Evolutionary conservation across 768 basidiomycete species (phyloP), one percentile per base, ranked within the genome.

Genomic region (Suillus cothurnatus): DNA sequence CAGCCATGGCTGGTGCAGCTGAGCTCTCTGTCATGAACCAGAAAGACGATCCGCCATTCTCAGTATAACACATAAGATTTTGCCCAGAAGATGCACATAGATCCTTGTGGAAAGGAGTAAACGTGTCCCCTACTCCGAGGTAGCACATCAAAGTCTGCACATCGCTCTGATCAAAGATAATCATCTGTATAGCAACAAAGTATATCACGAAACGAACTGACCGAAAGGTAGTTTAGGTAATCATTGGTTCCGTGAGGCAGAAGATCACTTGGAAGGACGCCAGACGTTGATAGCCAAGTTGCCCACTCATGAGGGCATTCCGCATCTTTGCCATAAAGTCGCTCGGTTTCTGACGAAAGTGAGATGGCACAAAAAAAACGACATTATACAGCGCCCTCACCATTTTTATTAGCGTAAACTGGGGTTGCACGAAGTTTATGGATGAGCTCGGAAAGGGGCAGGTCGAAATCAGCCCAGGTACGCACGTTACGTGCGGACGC

Each of bases 81-180:
- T 94, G 93, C 12, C 93, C 93, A 7, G 90, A 89, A 4, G 92
- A 93, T 1, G 86, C 92, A 70, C 93, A 95, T 0, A 89, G 82
- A 76, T 95, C 93, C 72, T 94, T 94, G 72, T 95, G 93, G 64
- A 86, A 90, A 1, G 93, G 89, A 0, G 93, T 95, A 73, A 86
- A 93, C 0, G 93, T 94, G 67, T 92, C 93, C 0, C 90, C 91
- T 63, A 90, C 81, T 8, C 93, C 93, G 7, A 93, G 76, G 70
- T 95, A 95, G 71, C 90, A 93, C 92, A 95, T 93, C 5, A 95
- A 77, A 0, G 92, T 93, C 70, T 94, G 89, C 3, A 92, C 86
- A 32, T 78, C 79, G 52, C 80, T 80, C 90, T 92, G 57, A 6
- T 62, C 39, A 39, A 64, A 12, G n/a, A 56, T 68, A 39, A 68